Evolutionary conservation across 805 yeast species (phyloP), one percentile per base, ranked within the genome.

Genomic region (Saccharomycopsis babjevae): DNA sequence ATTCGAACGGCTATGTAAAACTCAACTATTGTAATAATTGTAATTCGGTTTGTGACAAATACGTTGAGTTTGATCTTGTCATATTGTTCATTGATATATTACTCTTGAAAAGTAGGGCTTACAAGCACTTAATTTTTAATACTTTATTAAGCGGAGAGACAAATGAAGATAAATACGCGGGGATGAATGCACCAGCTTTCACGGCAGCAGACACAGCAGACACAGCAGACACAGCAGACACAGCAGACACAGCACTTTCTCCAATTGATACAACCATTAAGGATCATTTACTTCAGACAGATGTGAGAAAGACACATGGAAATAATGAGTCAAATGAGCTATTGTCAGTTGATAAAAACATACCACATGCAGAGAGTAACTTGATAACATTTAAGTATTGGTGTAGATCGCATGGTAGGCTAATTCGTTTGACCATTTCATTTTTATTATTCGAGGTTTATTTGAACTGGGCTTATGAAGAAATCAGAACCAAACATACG

Each of bases 401-500:
- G 71, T 46, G 62, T 5, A 42, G 57, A 34, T 66, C 64, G 50
- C 67, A 62, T 57, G 71, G 70, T 52, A 64, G 66, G 22, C 61
- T 75, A 13, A 68, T 74, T n/a, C 72, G 93, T 36, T 72, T 87
- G 42, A 73, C 87, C 66, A 66, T 88, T 2, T 75, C 93, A 43
- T 77, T 87, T 59, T 74, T 88, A 0, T 77, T 94, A 16, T 90
- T 93, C 67, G 97, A 94, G 67, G 93, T 93, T 4, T 94, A 94
- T 70, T 72, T 94, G 58, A 84, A 83, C 1, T 94, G 99, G 98
- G 96, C 96, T 0, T 83, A 85, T 60, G 92, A 88, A 63, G 99
- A 93, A 56, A 30, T 59, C 22, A 40, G 18, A 40, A 54, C 39
- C 39, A 52, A 36, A 34, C 52, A 59, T 57, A 64, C 60, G n/a